Conservation (phyloP, 2,329 filamentous ascomycete species). For the Diplodia sapinea region DNA sequence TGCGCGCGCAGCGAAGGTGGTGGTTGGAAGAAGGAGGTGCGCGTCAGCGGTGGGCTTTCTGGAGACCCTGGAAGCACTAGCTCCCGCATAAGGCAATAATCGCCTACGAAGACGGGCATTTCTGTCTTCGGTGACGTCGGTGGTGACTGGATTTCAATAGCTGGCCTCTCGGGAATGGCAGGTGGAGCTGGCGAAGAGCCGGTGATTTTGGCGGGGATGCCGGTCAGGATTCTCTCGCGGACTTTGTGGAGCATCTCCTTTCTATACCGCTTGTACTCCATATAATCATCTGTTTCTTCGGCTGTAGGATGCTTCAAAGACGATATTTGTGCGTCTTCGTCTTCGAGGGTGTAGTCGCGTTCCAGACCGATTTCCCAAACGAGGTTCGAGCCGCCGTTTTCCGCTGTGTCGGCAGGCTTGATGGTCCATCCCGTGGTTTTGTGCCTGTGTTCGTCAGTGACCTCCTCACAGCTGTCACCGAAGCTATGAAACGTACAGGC, state of each 20-base stretch:
- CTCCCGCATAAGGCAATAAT: constrained; percentile 9
- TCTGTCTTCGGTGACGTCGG: constrained; percentile 20
- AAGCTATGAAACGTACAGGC: constrained; percentile 48
- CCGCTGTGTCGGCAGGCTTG: constrained; percentile 34
- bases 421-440: constrained; percentile 52
- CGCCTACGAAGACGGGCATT: neutral
- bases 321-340: constrained; percentile 40
- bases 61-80: neutral
- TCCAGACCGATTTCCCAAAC: constrained; percentile 50
- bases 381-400: constrained; percentile 37
- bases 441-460: constrained; percentile 37
- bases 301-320: constrained; percentile 49
- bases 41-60: neutral
- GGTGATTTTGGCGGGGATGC: constrained; percentile 4
- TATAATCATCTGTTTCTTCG: constrained; percentile 56
- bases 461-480: neutral
- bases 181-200: neutral
- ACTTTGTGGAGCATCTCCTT: constrained; percentile 12
- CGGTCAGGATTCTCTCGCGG: neutral
- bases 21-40: constrained; percentile 14
- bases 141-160: constrained; percentile 4
- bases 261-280: constrained; percentile 53
- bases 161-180: neutral
- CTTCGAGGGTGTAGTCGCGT: constrained; percentile 38
- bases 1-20: neutral